Conservation (phyloP, 164 flowering plant species). For the Vitis rupestris region DNA sequence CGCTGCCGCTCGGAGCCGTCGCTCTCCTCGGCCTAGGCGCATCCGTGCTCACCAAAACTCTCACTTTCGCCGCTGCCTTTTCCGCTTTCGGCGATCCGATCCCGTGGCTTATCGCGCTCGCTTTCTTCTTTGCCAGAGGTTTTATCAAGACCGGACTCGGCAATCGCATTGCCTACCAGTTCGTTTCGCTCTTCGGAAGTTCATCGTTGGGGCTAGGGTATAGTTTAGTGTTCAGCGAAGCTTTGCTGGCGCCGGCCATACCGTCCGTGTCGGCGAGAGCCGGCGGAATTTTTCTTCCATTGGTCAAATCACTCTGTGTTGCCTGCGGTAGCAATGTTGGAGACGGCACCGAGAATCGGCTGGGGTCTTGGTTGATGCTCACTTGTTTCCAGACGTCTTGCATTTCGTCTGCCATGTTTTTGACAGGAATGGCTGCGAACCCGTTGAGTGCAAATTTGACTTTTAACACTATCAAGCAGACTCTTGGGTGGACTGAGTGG, state of each 20-base stretch:
- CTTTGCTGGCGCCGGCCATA: slow-evolving; percentile 84
- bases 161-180: slow-evolving; percentile 83
- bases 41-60: slow-evolving; percentile 78
- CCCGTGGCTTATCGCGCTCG: slow-evolving; percentile 92
- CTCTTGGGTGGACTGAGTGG: slow-evolving; percentile 93
- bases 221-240: slow-evolving; percentile 85
- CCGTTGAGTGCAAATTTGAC: slow-evolving; percentile 84
- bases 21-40: slow-evolving; percentile 89
- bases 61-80: slow-evolving; percentile 85
- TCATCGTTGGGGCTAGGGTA: slow-evolving; percentile 82
- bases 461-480: slow-evolving; percentile 51
- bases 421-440: slow-evolving; percentile 96
- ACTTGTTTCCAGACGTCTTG: slow-evolving; percentile 92
- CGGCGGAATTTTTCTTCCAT: slow-evolving; percentile 83
- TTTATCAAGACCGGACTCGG: slow-evolving; percentile 94
- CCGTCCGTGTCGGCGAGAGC: slow-evolving; percentile 89
- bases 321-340: slow-evolving; percentile 90
- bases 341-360: slow-evolving; percentile 72
- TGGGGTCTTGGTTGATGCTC: slow-evolving; percentile 91
- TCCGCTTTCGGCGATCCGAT: slow-evolving; percentile 96
- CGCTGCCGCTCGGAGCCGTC: slow-evolving; percentile 91
- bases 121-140: slow-evolving; percentile 91
- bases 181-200: slow-evolving; percentile 74
- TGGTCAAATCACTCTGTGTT: slow-evolving; percentile 81
- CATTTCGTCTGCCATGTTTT: slow-evolving; percentile 82